phyloP scores from a whole-genome alignment of 83 land plant species.

The Thuja plicata region DNA sequence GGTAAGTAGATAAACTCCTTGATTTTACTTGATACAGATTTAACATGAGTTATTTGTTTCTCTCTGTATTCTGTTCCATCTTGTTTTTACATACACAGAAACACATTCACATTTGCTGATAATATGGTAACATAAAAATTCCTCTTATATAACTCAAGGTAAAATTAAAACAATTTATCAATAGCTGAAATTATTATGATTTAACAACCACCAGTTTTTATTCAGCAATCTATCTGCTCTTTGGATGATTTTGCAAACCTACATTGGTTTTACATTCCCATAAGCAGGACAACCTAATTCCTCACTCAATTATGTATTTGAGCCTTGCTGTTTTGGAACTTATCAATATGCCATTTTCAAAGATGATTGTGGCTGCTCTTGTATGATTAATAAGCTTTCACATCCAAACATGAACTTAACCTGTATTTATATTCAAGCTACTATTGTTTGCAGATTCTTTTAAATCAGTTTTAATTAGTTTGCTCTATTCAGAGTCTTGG shows the following conservation, averaged over 20 bases:
- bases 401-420: neutral
- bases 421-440: neutral
- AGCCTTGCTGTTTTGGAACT: neutral
- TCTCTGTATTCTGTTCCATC: neutral
- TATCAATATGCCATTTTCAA: neutral
- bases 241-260: neutral
- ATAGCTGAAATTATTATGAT: neutral
- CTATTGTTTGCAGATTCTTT: neutral
- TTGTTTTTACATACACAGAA: no score
- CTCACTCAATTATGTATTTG: neutral
- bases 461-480: neutral
- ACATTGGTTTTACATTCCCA: no score
- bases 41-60: neutral
- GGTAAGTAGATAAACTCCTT: constrained; percentile 38
- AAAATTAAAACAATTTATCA: neutral
- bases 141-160: neutral
- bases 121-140: neutral
- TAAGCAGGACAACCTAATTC: neutral
- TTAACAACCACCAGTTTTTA: neutral
- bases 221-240: neutral
- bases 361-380: neutral
- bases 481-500: neutral
- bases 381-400: neutral
- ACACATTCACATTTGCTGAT: neutral
- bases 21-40: neutral